Evolutionary conservation across 768 basidiomycete genomes (phyloP), one percentile per base, ranked within the genome.

Genomic region (Boletus rex-veris): DNA sequence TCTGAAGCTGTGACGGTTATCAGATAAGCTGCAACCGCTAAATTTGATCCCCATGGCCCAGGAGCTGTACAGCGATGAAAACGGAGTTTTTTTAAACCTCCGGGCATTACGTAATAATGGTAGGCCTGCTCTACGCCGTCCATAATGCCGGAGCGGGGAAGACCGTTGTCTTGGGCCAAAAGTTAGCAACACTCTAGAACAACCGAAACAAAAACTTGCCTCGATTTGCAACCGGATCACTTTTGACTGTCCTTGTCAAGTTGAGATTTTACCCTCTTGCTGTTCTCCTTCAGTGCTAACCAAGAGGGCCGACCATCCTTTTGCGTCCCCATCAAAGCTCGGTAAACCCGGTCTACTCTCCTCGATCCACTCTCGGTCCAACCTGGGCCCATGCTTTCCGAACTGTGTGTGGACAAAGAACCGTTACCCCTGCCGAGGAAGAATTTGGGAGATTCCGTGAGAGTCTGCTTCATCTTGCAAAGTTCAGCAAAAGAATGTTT

Each of bases 261-360:
- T 16, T 65, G 66, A 2, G 45, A 51, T 40, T 58, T 54, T 14
- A 67, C 48, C 48, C 60, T 58, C 50, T 52, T 16, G 35, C 48
- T 57, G 38, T 67, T 71, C 48, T 71, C 71, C 44, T 65, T 69
- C 51, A 71, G 44, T 10, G 66, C 67, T 40, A 65, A 37, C 69
- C 69, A 71, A 44, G 65, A 72, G 35, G 69, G 71, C 19, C 56
- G 62, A 30, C 71, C 69, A n/a, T 71, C 61, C 38, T 15, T 62
- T 37, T 64, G 60, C 3, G 60, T 65, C 5, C 69, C 71, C 60
- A 72, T 63, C 53, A 71, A 48, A 31, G 57, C 57, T 19, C 56
- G 63, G 38, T 61, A 51, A 18, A 71, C 58, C 45, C 54, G 67
- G 41, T 65, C 63, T 14, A 59, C 33, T 48, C 69, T 67, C 57